These are phyloP conservation scores for Dujonia santamariae DNA, from an alignment of 1,139 yeast genomes.

Conservation along the genomic window DNA sequence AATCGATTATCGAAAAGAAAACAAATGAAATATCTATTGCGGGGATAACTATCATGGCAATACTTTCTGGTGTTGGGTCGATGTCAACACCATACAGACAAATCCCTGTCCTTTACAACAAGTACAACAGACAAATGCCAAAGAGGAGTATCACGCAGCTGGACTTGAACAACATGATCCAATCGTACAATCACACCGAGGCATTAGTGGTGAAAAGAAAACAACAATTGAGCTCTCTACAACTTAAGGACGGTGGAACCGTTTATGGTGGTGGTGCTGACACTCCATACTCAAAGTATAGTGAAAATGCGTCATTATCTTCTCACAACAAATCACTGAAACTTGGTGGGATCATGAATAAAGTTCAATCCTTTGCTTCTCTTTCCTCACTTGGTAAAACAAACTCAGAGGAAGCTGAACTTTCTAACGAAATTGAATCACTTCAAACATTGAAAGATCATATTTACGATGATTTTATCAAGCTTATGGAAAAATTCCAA, in stretches of 20 bases:
- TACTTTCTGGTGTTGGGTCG: slow-evolving; percentile 72
- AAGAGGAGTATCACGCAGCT: slow-evolving; percentile 14
- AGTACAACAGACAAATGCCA: slow-evolving; percentile 2
- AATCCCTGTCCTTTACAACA: slow-evolving; percentile 1
- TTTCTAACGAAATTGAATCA: slow-evolving; percentile 35
- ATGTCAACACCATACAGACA: slow-evolving; percentile 54
- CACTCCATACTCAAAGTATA: slow-evolving; percentile 1
- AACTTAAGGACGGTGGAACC: slow-evolving; percentile 23
- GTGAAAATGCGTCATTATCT: too few relatives aligned
- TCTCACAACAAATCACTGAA: slow-evolving; percentile 7
- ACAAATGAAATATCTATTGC: slow-evolving; percentile 63
- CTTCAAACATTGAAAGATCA: slow-evolving; percentile 24
- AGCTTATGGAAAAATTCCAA: slow-evolving; percentile 16
- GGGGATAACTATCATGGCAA: slow-evolving; percentile 72
- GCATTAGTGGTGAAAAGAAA: slow-evolving; percentile 31
- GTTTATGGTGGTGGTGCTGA: slow-evolving; percentile 17
- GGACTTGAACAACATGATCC: slow-evolving; percentile 30
- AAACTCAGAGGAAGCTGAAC: slow-evolving; percentile 28
- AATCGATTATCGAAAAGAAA: slow-evolving; percentile 35
- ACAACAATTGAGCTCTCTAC: slow-evolving; percentile 25
- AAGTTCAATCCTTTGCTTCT: slow-evolving; percentile 44
- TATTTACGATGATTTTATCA: slow-evolving; percentile 29
- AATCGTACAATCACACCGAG: slow-evolving; percentile 39
- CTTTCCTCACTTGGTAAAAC: slow-evolving; percentile 17
- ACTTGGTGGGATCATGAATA: slow-evolving; percentile 30